Percentiles rank a stretch among this genome's conserved stretches.
phyloP scores from a whole-genome alignment of 108 stramenopile genomes.

The Chaetoceros tenuissimus region DNA sequence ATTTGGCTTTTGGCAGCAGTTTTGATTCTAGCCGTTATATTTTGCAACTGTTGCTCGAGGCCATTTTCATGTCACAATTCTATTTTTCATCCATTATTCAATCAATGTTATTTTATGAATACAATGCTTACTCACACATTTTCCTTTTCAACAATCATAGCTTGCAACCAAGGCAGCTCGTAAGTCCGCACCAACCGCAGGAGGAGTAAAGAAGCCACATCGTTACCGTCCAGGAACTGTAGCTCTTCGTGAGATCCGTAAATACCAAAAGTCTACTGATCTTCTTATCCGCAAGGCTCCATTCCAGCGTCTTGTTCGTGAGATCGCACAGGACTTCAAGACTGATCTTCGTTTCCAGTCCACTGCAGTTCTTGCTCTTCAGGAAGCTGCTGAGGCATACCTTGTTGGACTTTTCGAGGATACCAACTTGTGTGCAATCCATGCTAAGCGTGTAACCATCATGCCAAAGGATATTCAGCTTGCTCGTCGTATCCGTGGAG shows the following conservation, averaged over 20 bases:
- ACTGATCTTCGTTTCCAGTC: slow-evolving; percentile 96
- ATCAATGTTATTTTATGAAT: not conserved
- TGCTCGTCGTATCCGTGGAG: slow-evolving; percentile 65
- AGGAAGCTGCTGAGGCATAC: slow-evolving; percentile 94
- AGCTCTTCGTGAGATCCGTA: slow-evolving; percentile 96
- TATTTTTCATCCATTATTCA: no score
- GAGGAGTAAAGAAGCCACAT: slow-evolving; percentile 91
- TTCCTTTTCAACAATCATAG: slow-evolving; percentile 1
- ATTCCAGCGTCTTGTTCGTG: slow-evolving; percentile 94
- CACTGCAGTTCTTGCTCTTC: slow-evolving; percentile 89
- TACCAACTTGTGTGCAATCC: slow-evolving; percentile 94
- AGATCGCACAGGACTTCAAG: slow-evolving; percentile 97
- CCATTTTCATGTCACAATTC: slow-evolving; percentile 1
- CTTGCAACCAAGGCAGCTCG: slow-evolving; percentile 90
- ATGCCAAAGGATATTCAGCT: slow-evolving; percentile 97
- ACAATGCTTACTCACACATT: not conserved
- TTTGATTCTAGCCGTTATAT: no score
- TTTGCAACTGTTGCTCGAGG: slow-evolving; percentile 14
- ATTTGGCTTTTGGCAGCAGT: no score
- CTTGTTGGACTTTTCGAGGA: slow-evolving; percentile 95
- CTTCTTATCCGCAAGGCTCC: slow-evolving; percentile 94
- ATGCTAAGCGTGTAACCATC: slow-evolving; percentile 98
- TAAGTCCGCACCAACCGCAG: slow-evolving; percentile 73
- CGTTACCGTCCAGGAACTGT: slow-evolving; percentile 94
- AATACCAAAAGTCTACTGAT: slow-evolving; percentile 94